Evolutionary conservation across 257 asterid species (phyloP), one percentile per base, ranked within the genome.

Genomic region (Fraxinus pennsylvanica): DNA sequence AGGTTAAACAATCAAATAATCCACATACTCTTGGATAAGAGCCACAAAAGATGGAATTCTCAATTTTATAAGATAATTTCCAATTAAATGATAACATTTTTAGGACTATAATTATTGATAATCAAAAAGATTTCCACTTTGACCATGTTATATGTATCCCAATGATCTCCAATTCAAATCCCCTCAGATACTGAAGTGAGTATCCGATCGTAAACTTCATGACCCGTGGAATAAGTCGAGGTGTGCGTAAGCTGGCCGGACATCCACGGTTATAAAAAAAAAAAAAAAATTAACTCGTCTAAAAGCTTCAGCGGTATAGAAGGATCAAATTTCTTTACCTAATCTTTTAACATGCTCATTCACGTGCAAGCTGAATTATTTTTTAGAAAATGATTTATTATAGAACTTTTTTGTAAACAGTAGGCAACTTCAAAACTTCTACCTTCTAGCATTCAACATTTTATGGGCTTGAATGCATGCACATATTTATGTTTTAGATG

Each of bases 51-150:
- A 25, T 12, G 68, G 71, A 15, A 45, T 65, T 77, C 61, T 68
- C 45, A 57, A 66, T 74, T 39, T 68, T 41, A 72, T 75, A 72
- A 29, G 25, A 74, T 71, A 45, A 35, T 50, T 47, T 66, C 61
- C 66, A 33, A 12, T 12, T 19, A 77, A 29, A n/a, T 30, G 73
- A 39, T 75, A 70, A 65, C 69, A 25, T 25, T 63, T 63, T 63
- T 63, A 22, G 69, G 69, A 63, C 35, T 63, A 12, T 25, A 63
- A 63, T 63, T 21, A 63, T 30, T 12, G 6, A 25, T 63, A 9
- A 9, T 27, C 69, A 8, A 63, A 6, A 25, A 15, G 33, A 54
- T 19, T 6, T n/a, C 29, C 27, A 57, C 66, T 5, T 57, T 19
- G 69, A 63, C 4, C 67, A 59, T 59, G 27, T n/a, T 21, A n/a